Conservation (phyloP, 2,329 filamentous ascomycete species). For the Rhexocercosporidium sp. region DNA sequence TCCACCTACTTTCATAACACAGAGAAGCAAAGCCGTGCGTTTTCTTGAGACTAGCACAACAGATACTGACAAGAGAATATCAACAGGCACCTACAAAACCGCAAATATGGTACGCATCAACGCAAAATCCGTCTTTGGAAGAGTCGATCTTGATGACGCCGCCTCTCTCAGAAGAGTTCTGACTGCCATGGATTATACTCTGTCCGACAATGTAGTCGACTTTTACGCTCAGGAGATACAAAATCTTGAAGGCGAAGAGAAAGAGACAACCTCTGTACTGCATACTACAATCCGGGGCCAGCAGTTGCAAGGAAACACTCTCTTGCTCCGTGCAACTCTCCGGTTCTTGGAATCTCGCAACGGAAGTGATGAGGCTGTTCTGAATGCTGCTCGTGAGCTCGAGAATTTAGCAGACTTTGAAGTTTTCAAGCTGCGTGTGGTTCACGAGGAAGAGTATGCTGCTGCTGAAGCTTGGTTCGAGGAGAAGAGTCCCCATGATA, state of each 20-base stretch:
- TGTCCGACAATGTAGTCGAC: background rate
- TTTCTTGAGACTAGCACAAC: background rate
- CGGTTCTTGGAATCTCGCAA: background rate
- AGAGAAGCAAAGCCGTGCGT: background rate
- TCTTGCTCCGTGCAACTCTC: background rate
- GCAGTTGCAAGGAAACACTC: background rate
- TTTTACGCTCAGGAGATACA: background rate
- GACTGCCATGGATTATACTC: background rate
- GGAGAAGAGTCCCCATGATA: background rate
- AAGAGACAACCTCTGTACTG: background rate
- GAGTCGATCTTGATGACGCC: constrained; percentile 6
- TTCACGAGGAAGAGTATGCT: background rate
- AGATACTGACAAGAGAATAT: background rate
- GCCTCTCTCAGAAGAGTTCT: background rate
- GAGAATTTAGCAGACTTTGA: background rate
- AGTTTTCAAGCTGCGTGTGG: background rate
- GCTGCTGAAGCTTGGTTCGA: background rate
- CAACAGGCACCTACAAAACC: background rate
- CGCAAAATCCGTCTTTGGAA: background rate
- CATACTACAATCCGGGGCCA: background rate
- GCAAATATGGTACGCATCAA: constrained; percentile 1
- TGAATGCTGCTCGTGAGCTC: background rate
- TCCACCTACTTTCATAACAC: background rate
- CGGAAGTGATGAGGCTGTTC: background rate
- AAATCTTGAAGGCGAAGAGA: background rate